Percentiles rank a stretch among this genome's conserved stretches.
Evolutionary conservation across 1,284 basidiomycete genomes (phyloP).

Genomic region (Leccinum solheimii): DNA sequence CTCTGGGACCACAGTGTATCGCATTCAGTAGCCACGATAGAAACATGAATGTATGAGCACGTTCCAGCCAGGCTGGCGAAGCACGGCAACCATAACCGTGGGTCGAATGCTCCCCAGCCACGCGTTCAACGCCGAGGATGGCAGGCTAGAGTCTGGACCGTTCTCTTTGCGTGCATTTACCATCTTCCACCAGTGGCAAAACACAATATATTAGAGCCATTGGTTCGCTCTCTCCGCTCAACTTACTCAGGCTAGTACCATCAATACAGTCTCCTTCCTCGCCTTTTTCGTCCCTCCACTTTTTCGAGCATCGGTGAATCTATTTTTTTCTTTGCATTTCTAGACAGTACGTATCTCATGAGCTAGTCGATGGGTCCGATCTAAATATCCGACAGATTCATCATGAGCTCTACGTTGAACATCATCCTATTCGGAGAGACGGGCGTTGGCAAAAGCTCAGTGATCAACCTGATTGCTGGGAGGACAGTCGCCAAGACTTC

Average conservation of each 20-base stretch:
- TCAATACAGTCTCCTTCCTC: neutral
- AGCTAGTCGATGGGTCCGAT: constrained; percentile 12
- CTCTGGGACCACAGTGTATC: neutral
- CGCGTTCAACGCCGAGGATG: constrained; percentile 29
- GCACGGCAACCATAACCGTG: constrained; percentile 4
- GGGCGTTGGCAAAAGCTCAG: constrained; percentile 36
- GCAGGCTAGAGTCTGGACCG: constrained; percentile 20
- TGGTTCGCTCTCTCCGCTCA: neutral
- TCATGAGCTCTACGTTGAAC: constrained; percentile 29
- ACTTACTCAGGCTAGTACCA: neutral
- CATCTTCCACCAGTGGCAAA: neutral
- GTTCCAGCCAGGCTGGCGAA: constrained; percentile 12
- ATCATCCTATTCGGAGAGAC: constrained; percentile 36
- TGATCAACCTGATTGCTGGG: constrained; percentile 37
- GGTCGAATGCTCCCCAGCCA: neutral
- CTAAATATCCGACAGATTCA: constrained; percentile 19
- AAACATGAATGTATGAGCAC: constrained; percentile 16
- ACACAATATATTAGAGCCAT: constrained; percentile 22
- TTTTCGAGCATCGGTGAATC: neutral
- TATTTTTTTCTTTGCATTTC: neutral
- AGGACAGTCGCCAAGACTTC: constrained; percentile 25
- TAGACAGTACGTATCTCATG: constrained; percentile 14
- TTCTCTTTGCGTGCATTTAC: neutral
- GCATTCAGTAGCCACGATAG: constrained; percentile 8
- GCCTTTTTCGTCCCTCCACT: neutral